These are phyloP conservation scores for Geotrichum fermentans DNA, from an alignment of 1,139 yeast species.

Conservation along the genomic window DNA sequence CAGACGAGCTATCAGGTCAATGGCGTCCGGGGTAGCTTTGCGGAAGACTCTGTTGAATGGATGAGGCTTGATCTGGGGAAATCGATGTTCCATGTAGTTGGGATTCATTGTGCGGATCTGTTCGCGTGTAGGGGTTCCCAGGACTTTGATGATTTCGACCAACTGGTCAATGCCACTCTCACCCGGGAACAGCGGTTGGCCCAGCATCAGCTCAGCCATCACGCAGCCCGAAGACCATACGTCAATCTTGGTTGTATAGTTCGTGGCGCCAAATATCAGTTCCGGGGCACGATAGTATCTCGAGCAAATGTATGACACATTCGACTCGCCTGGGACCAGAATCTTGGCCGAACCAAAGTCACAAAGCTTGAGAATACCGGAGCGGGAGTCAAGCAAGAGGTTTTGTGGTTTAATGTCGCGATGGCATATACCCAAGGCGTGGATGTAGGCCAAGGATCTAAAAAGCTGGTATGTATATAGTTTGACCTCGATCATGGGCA, in stretches of 20 bases:
- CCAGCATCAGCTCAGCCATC: constrained; percentile 90
- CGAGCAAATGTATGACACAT: constrained; percentile 93
- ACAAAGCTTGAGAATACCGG: constrained; percentile 82
- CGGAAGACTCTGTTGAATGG: constrained; percentile 82
- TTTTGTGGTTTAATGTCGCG: constrained; percentile 97
- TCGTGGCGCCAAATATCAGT: constrained; percentile 83
- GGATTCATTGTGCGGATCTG: constrained; percentile 95
- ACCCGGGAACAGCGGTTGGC: constrained; percentile 96
- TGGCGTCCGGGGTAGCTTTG: constrained; percentile 55
- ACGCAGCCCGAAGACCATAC: constrained; percentile 98
- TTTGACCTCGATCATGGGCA: constrained; percentile 90
- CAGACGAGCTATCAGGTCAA: constrained; percentile 54
- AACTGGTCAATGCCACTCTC: constrained; percentile 96
- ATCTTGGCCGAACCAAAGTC: constrained; percentile 99
- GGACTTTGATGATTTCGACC: constrained; percentile 90
- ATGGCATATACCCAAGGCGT: constrained; percentile 87
- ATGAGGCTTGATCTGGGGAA: constrained; percentile 93
- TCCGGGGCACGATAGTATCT: constrained; percentile 96
- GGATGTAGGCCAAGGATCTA: constrained; percentile 87
- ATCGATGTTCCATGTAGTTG: constrained; percentile 93
- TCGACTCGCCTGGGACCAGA: constrained; percentile 83
- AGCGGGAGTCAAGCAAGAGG: constrained; percentile 76
- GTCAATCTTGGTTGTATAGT: constrained; percentile 94
- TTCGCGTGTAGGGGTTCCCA: constrained; percentile 92
- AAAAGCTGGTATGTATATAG: constrained; percentile 87